Evolutionary conservation across 78 protist genomes (phyloP).

Genomic region (Protostelium mycophagum): DNA sequence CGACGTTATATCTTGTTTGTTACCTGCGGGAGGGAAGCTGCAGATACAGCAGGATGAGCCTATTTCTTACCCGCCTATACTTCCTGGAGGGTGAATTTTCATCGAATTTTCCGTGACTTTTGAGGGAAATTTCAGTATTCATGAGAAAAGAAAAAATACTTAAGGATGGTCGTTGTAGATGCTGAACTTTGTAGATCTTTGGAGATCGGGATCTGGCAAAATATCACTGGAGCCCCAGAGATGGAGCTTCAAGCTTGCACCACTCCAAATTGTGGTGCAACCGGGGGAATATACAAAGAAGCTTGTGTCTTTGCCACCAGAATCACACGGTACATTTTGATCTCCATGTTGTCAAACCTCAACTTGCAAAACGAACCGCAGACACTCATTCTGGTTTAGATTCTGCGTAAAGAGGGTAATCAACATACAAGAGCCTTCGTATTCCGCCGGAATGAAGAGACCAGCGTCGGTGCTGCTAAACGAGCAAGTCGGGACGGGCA

Average conservation of each 20-base stretch:
- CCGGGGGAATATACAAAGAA: background rate
- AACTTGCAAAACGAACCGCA: background rate
- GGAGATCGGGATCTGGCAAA: background rate
- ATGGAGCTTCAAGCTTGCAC: background rate
- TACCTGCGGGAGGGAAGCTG: background rate
- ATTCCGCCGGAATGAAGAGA: too few relatives aligned
- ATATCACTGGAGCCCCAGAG: background rate
- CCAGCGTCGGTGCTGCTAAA: too few relatives aligned
- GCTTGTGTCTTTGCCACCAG: background rate
- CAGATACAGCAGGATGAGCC: background rate
- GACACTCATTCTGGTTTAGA: background rate
- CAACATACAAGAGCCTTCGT: too few relatives aligned
- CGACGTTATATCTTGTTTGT: background rate
- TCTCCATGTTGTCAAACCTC: background rate
- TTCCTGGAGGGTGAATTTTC: background rate
- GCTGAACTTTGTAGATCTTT: too few relatives aligned
- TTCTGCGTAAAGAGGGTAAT: background rate
- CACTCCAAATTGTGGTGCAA: background rate
- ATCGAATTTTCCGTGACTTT: background rate
- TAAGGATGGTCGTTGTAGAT: background rate
- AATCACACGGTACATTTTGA: background rate
- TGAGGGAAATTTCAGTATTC: background rate
- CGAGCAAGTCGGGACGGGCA: too few relatives aligned
- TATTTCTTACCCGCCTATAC: background rate
- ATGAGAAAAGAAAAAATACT: background rate